Conservation (phyloP, 2,329 filamentous ascomycete genomes). For the Aspergillus flavus region DNA sequence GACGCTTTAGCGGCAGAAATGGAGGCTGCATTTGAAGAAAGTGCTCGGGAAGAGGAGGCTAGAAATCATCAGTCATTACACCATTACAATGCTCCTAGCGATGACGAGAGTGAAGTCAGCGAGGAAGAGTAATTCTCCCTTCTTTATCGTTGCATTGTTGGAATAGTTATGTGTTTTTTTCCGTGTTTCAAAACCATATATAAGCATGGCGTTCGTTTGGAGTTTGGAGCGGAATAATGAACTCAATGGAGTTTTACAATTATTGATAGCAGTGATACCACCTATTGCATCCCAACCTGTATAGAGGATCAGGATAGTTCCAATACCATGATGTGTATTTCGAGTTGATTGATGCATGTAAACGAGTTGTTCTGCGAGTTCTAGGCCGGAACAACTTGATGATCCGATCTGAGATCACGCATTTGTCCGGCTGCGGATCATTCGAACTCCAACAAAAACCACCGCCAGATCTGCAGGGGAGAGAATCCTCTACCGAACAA, state of each 20-base stretch:
- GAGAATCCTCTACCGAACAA: background rate
- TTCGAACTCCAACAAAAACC: constrained; percentile 8
- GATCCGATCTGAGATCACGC: constrained; percentile 14
- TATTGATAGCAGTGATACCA: constrained; percentile 20
- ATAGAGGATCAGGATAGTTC: constrained; percentile 1
- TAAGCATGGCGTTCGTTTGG: constrained; percentile 19
- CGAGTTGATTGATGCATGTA: background rate
- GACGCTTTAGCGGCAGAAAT: constrained; percentile 61
- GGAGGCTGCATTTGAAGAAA: constrained; percentile 55
- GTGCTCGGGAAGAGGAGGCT: constrained; percentile 45
- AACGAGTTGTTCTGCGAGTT: background rate
- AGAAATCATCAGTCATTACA: constrained; percentile 36
- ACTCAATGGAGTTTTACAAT: constrained; percentile 10
- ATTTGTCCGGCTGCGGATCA: constrained; percentile 9
- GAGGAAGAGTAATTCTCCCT: constrained; percentile 60
- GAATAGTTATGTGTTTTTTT: constrained; percentile 2
- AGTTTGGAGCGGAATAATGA: constrained; percentile 15
- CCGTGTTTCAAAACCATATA: constrained; percentile 7
- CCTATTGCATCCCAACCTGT: constrained; percentile 2
- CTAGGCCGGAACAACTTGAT: constrained; percentile 20
- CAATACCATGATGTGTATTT: background rate
- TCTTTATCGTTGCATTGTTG: constrained; percentile 5
- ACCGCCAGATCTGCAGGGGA: constrained; percentile 1
- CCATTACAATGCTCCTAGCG: constrained; percentile 42
- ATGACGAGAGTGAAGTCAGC: constrained; percentile 66